phyloP scores from a whole-genome alignment of 306 rosid species.

The Nissolia schottii region DNA sequence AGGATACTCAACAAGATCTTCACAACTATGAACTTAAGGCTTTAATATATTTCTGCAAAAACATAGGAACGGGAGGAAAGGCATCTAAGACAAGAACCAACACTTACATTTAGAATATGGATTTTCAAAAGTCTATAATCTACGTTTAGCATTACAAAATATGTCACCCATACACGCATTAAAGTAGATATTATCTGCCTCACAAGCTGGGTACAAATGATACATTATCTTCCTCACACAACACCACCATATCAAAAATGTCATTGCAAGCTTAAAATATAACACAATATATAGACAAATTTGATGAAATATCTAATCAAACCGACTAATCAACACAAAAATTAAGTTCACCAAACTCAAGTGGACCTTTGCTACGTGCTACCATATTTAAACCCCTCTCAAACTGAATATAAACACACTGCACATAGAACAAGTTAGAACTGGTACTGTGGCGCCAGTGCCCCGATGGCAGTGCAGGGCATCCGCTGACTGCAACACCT shows the following conservation, averaged over 20 bases:
- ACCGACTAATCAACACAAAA: constrained; percentile 38
- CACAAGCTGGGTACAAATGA: constrained; percentile 44
- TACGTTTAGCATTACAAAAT: constrained; percentile 32
- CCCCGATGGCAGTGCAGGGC: constrained; percentile 72
- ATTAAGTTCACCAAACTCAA: constrained; percentile 42
- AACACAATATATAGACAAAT: constrained; percentile 29
- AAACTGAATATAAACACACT: constrained; percentile 65
- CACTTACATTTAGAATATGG: background rate
- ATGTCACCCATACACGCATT: constrained; percentile 33
- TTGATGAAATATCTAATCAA: constrained; percentile 45
- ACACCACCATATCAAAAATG: constrained; percentile 42
- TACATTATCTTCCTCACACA: constrained; percentile 29
- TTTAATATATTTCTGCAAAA: no score
- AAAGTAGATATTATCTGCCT: constrained; percentile 30
- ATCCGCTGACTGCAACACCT: constrained; percentile 52
- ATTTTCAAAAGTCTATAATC: constrained; percentile 31
- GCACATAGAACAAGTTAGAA: constrained; percentile 61
- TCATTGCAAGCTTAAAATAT: constrained; percentile 36
- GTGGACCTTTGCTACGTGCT: constrained; percentile 40
- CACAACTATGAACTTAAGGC: no score
- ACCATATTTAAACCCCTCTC: constrained; percentile 36
- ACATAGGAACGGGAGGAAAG: no score
- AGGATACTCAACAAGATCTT: no score
- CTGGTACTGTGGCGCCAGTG: constrained; percentile 68
- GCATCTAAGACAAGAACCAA: background rate